Percentiles rank a stretch among this genome's conserved stretches.
phyloP scores from a whole-genome alignment of 2,329 filamentous ascomycete species.

The Cercospora sojina region DNA sequence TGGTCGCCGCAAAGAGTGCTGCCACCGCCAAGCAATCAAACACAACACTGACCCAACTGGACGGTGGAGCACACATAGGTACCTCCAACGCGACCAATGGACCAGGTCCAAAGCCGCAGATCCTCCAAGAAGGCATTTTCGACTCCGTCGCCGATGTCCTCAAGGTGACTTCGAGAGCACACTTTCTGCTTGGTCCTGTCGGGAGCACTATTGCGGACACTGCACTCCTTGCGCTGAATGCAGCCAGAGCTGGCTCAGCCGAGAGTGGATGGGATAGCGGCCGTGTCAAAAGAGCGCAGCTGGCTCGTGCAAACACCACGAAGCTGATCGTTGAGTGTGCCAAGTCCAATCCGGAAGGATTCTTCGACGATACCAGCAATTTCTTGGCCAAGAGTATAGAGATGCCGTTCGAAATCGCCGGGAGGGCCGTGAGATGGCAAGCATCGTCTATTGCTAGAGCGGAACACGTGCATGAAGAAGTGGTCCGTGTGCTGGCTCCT shows the following conservation, averaged over 20 bases:
- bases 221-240: not conserved
- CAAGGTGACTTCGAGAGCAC: not conserved
- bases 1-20: not conserved
- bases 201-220: not conserved
- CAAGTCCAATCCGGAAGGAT: not conserved
- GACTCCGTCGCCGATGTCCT: not conserved
- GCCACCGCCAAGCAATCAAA: not conserved
- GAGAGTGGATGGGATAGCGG: not conserved
- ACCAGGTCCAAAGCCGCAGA: not conserved
- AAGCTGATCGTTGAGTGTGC: not conserved
- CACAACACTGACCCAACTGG: not conserved
- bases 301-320: not conserved
- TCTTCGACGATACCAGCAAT: not conserved
- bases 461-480: too few species aligned
- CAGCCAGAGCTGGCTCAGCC: not conserved
- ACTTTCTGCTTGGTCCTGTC: not conserved
- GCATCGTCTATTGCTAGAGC: too few species aligned
- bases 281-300: not conserved
- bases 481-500: too few species aligned
- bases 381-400: too few species aligned
- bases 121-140: not conserved
- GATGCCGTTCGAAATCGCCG: too few species aligned
- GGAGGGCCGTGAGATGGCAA: too few species aligned
- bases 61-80: not conserved
- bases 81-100: not conserved